Conservation (phyloP, 352 stramenopile species). For the Phytophthora colocasiae region DNA sequence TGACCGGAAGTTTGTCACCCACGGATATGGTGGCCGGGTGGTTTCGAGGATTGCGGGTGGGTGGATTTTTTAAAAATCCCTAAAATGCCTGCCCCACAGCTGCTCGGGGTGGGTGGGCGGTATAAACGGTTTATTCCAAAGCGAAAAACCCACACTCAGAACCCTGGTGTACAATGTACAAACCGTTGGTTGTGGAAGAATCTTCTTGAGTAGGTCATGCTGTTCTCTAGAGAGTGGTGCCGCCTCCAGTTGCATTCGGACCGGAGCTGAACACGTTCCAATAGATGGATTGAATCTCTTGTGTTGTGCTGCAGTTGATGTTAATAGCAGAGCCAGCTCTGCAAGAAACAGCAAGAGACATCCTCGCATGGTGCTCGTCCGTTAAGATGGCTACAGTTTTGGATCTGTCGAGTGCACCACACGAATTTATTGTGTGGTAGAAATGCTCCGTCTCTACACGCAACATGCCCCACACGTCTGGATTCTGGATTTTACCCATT, state of each 20-base stretch:
- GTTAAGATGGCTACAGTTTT: constrained; percentile 19
- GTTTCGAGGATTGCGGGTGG: no score
- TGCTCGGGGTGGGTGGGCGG: no score
- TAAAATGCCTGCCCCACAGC: no score
- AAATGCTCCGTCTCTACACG: background rate
- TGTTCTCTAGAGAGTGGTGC: constrained; percentile 20
- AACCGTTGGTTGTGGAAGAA: constrained; percentile 29
- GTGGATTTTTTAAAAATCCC: no score
- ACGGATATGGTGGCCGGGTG: no score
- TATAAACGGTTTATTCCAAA: no score
- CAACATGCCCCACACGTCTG: background rate
- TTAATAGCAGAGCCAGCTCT: background rate
- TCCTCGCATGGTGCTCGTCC: background rate
- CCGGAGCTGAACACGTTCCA: constrained; percentile 20
- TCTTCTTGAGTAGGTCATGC: constrained; percentile 19
- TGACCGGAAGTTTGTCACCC: no score
- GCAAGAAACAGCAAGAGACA: constrained; percentile 6
- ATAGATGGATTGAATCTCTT: background rate
- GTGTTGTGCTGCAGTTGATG: background rate
- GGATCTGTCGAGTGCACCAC: constrained; percentile 1
- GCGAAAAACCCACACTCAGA: no score
- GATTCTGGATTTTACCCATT: background rate
- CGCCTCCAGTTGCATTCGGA: constrained; percentile 4
- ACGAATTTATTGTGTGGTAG: constrained; percentile 2
- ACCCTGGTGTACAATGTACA: constrained; percentile 29